Conservation (phyloP, 345 rosid genomes). For the Lumnitzera littorea region DNA sequence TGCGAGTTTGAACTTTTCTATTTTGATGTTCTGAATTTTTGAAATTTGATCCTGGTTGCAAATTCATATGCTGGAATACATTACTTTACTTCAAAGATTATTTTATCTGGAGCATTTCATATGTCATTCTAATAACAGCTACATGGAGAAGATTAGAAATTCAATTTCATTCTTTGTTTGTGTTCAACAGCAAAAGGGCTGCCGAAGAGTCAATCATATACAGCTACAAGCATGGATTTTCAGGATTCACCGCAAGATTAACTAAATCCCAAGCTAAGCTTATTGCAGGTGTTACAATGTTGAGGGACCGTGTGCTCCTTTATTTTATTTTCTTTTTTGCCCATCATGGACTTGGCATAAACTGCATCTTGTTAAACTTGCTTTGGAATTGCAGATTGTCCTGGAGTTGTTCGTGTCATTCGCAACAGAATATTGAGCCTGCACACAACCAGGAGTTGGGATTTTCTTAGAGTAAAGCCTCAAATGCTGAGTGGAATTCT, state of each 20-base stretch:
- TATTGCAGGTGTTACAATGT: constrained; percentile 44
- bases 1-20: too few relatives aligned
- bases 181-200: constrained; percentile 38
- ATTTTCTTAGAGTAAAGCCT: constrained; percentile 38
- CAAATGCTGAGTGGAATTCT: constrained; percentile 25
- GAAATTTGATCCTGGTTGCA: too few relatives aligned
- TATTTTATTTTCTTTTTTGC: constrained; percentile 9
- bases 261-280: constrained; percentile 37
- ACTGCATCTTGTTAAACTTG: neutral
- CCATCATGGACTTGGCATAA: neutral
- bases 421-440: constrained; percentile 31
- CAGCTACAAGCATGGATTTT: constrained; percentile 59
- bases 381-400: constrained; percentile 22
- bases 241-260: constrained; percentile 48
- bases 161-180: constrained; percentile 1
- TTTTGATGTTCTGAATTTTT: too few relatives aligned
- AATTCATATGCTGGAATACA: too few relatives aligned
- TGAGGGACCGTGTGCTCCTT: constrained; percentile 26
- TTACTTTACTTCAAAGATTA: too few relatives aligned
- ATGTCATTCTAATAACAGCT: too few relatives aligned
- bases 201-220: constrained; percentile 38
- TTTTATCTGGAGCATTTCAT: neutral
- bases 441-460: constrained; percentile 58
- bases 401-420: constrained; percentile 33
- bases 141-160: too few relatives aligned